Conservation (phyloP, 2,329 filamentous ascomycete genomes). For the Apiospora marii region DNA sequence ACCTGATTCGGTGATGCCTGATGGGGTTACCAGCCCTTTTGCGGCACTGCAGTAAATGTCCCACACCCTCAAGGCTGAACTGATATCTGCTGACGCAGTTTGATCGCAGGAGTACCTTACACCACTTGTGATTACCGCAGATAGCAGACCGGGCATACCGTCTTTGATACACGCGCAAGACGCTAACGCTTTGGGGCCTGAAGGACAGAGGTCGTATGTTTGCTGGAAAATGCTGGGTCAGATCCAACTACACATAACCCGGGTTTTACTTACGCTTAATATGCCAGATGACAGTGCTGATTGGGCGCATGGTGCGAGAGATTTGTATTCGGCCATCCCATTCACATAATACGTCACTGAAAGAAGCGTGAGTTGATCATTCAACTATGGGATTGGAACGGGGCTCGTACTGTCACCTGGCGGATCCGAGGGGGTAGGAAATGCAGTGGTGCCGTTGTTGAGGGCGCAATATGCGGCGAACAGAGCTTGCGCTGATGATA, state of each 20-base stretch:
- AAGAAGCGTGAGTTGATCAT: conserved; percentile 20
- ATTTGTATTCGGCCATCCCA: conserved; percentile 54
- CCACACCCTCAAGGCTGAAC: conserved; percentile 55
- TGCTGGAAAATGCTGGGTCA: conserved; percentile 38
- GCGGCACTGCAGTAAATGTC: conserved; percentile 60
- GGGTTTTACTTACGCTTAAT: conserved; percentile 44
- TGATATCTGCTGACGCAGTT: conserved; percentile 52
- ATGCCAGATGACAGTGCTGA: conserved; percentile 52
- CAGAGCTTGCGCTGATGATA: conserved; percentile 57
- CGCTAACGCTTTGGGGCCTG: conserved; percentile 56
- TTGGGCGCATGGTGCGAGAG: conserved; percentile 54
- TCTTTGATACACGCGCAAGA: conserved; percentile 62
- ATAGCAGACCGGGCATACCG: conserved; percentile 52
- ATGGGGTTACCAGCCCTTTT: conserved; percentile 47
- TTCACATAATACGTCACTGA: conserved; percentile 64
- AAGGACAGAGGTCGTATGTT: conserved; percentile 51
- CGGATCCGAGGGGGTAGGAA: conserved; percentile 54
- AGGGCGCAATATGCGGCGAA: conserved; percentile 62
- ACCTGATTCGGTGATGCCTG: conserved; percentile 51
- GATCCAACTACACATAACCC: neutral
- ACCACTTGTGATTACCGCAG: conserved; percentile 51
- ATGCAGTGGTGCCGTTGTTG: conserved; percentile 56
- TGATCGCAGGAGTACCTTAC: conserved; percentile 55
- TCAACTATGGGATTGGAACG: neutral
- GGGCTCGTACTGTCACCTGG: conserved; percentile 59